A percentile compares a stretch with the other conserved stretches of the same genome.
Conservation (phyloP, 352 stramenopile genomes). For the Saprolegnia parasitica region DNA sequence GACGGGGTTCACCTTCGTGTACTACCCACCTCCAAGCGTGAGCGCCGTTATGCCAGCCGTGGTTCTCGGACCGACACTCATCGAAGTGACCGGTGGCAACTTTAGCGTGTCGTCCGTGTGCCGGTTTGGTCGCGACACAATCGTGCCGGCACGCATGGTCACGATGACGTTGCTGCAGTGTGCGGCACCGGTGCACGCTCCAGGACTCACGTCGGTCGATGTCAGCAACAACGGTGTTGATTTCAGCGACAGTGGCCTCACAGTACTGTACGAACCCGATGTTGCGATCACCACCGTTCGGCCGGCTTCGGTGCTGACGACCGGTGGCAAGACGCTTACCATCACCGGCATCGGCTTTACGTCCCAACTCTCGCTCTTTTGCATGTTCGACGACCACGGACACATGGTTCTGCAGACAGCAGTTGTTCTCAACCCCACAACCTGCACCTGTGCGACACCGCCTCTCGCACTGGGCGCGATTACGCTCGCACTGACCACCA, state of each 20-base stretch:
- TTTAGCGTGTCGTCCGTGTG: slow-evolving; percentile 5
- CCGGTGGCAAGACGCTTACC: slow-evolving; percentile 34
- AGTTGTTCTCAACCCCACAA: slow-evolving; percentile 29
- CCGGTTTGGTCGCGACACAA: slow-evolving; percentile 21
- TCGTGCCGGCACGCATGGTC: slow-evolving; percentile 25
- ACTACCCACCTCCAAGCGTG: not conserved
- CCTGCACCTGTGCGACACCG: slow-evolving; percentile 12
- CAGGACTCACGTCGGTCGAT: slow-evolving; percentile 37
- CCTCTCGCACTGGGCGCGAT: not conserved
- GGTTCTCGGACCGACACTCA: not conserved
- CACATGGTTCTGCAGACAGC: slow-evolving; percentile 31
- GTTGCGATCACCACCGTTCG: slow-evolving; percentile 31
- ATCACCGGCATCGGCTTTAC: slow-evolving; percentile 31
- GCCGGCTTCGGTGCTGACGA: slow-evolving; percentile 32
- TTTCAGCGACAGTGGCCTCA: slow-evolving; percentile 33
- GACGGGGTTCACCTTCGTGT: slow-evolving; percentile 1
- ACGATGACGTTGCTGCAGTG: slow-evolving; percentile 37
- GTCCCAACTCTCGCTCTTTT: slow-evolving; percentile 32
- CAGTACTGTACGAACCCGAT: slow-evolving; percentile 39
- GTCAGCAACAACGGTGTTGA: slow-evolving; percentile 49
- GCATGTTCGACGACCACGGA: slow-evolving; percentile 34
- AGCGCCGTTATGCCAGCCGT: slow-evolving; percentile 4
- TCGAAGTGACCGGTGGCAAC: not conserved
- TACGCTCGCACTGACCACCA: not conserved
- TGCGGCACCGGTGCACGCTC: slow-evolving; percentile 29